Evolutionary conservation across 75 land plant genomes (phyloP).

Genomic region (Sequoia sempervirens): DNA sequence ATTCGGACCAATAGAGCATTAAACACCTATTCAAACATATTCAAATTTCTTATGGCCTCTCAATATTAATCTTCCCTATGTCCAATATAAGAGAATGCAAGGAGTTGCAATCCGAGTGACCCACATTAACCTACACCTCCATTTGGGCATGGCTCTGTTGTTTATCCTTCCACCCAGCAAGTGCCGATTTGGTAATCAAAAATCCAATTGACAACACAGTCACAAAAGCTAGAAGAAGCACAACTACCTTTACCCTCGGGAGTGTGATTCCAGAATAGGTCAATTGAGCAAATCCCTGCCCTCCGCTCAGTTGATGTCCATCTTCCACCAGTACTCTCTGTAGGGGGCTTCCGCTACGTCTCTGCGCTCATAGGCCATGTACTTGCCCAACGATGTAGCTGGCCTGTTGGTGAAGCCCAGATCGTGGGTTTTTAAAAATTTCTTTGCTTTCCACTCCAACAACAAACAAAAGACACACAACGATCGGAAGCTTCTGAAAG

Average conservation of each 20-base stretch:
- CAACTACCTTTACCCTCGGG: conserved; percentile 48
- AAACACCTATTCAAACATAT: neutral
- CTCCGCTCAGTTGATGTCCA: too few relatives aligned
- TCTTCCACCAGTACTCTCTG: too few relatives aligned
- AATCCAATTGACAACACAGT: conserved; percentile 47
- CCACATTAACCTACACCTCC: conserved; percentile 18
- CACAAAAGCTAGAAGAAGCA: conserved; percentile 64
- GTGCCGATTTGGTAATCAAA: conserved; percentile 49
- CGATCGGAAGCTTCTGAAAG: too few relatives aligned
- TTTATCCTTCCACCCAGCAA: conserved; percentile 69
- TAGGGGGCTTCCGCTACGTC: too few relatives aligned
- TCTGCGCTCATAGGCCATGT: too few relatives aligned
- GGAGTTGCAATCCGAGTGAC: conserved; percentile 44
- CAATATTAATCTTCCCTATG: too few relatives aligned
- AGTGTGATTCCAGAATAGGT: conserved; percentile 80
- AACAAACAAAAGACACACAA: too few relatives aligned
- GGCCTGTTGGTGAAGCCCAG: too few relatives aligned
- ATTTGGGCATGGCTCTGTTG: conserved; percentile 63
- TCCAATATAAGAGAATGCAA: conserved; percentile 66
- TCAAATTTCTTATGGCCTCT: too few relatives aligned
- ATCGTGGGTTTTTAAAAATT: too few relatives aligned
- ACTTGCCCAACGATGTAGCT: too few relatives aligned
- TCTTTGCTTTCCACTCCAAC: too few relatives aligned
- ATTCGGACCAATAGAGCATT: neutral
- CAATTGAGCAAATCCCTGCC: conserved; percentile 19